phyloP scores from a whole-genome alignment of 1,284 basidiomycete genomes.

The Kalmanozyma brasiliensis region DNA sequence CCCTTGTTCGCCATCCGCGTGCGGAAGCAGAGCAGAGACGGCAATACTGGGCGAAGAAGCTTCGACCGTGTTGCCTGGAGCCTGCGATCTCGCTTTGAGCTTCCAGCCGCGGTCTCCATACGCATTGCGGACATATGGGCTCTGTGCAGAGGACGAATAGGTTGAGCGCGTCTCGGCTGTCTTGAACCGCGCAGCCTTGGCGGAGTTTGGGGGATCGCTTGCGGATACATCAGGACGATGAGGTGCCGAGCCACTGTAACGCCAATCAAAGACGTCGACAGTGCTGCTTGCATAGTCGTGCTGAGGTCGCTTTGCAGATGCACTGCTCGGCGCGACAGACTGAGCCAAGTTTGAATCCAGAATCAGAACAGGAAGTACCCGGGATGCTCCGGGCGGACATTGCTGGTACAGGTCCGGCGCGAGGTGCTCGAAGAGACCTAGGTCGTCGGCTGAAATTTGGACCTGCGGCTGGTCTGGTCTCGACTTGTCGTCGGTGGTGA shows the following conservation, averaged over 20 bases:
- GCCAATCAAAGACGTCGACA: slow-evolving; percentile 47
- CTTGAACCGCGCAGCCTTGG: slow-evolving; percentile 28
- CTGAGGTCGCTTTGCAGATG: slow-evolving; percentile 8
- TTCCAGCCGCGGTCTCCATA: slow-evolving; percentile 57
- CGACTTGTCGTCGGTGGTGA: neutral
- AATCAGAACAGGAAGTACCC: slow-evolving; percentile 36
- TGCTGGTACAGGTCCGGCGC: slow-evolving; percentile 14
- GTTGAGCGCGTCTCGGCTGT: slow-evolving; percentile 8
- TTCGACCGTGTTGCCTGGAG: slow-evolving; percentile 4
- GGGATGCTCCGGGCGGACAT: slow-evolving; percentile 15
- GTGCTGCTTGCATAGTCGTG: slow-evolving; percentile 36
- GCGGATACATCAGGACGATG: neutral
- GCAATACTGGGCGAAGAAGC: neutral
- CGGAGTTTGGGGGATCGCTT: neutral
- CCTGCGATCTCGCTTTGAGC: slow-evolving; percentile 21
- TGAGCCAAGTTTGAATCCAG: slow-evolving; percentile 35
- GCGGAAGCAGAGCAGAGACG: slow-evolving; percentile 1
- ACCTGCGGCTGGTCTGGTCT: neutral
- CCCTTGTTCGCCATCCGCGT: slow-evolving; percentile 2
- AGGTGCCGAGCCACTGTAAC: slow-evolving; percentile 7
- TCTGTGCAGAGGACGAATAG: slow-evolving; percentile 4
- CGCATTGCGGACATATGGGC: slow-evolving; percentile 33
- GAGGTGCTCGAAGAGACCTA: slow-evolving; percentile 45
- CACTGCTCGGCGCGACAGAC: neutral
- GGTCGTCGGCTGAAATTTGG: slow-evolving; percentile 20